phyloP scores from a whole-genome alignment of 140 eudicot genomes.

The Cichorium intybus region DNA sequence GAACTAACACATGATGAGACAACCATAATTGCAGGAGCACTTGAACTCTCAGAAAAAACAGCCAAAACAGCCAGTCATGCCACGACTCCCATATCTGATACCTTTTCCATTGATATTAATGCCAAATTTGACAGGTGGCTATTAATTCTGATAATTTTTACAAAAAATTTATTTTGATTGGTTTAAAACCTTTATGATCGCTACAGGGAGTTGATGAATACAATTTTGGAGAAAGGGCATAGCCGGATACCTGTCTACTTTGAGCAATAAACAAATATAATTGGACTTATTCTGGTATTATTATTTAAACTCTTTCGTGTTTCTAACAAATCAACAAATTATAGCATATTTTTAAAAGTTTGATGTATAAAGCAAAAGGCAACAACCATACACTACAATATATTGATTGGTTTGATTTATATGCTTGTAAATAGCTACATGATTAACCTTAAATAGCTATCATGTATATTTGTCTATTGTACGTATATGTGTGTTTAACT shows the following conservation, averaged over 20 bases:
- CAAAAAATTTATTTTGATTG: neutral
- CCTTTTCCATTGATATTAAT: constrained; percentile 67
- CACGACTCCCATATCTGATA: constrained; percentile 70
- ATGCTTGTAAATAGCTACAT: too few species aligned
- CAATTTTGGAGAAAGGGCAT: constrained; percentile 64
- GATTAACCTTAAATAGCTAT: too few species aligned
- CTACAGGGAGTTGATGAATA: constrained; percentile 50
- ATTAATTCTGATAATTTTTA: neutral
- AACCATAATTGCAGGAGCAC: constrained; percentile 78
- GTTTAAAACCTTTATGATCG: constrained; percentile 1
- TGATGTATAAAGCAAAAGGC: neutral
- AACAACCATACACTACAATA: too few species aligned
- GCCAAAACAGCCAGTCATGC: constrained; percentile 78
- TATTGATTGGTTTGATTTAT: too few species aligned
- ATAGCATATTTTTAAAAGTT: too few species aligned
- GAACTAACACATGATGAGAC: constrained; percentile 78
- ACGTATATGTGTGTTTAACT: too few species aligned
- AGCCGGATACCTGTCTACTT: constrained; percentile 72
- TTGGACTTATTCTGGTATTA: constrained; percentile 58
- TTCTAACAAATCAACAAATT: neutral
- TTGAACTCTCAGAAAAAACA: constrained; percentile 68
- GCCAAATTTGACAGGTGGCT: constrained; percentile 67
- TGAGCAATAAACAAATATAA: constrained; percentile 53
- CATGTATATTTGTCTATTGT: too few species aligned
- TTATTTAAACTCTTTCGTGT: neutral